Percentiles rank a stretch among this genome's conserved stretches.
phyloP scores from a whole-genome alignment of 345 rosid species.

The Eucalyptus urophylla region DNA sequence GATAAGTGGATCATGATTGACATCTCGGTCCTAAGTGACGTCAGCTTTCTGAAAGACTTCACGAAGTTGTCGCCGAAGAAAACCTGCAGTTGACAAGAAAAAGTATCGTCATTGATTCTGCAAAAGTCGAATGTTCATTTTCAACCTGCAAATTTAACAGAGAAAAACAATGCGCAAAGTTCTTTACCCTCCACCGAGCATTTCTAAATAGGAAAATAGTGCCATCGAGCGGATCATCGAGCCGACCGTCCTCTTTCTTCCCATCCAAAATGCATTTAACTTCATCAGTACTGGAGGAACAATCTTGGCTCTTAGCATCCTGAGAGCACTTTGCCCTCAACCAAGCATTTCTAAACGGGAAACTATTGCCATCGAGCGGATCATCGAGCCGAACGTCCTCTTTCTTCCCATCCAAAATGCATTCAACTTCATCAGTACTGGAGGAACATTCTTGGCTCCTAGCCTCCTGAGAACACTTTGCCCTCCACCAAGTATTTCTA shows the following conservation, averaged over 20 bases:
- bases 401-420: neutral
- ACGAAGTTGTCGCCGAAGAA: conserved; percentile 29
- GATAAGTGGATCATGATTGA: conserved; percentile 11
- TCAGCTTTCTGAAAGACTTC: conserved; percentile 30
- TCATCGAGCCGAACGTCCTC: neutral
- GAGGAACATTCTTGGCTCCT: too few relatives aligned
- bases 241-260: neutral
- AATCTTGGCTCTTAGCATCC: neutral
- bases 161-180: neutral
- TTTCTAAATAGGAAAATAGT: conserved; percentile 10
- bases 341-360: neutral
- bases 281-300: neutral
- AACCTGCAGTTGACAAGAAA: conserved; percentile 7
- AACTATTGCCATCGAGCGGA: accelerated
- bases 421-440: neutral
- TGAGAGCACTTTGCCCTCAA: neutral
- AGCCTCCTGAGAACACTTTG: too few relatives aligned
- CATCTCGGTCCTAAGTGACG: conserved; percentile 1
- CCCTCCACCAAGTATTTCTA: too few relatives aligned
- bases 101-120: neutral
- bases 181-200: neutral
- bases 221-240: conserved; percentile 14
- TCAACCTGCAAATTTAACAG: neutral
- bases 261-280: neutral
- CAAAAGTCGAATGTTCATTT: neutral